Base-by-base conservation (phyloP, 352 stramenopile species). In the Globisporangium yorkense region DNA sequence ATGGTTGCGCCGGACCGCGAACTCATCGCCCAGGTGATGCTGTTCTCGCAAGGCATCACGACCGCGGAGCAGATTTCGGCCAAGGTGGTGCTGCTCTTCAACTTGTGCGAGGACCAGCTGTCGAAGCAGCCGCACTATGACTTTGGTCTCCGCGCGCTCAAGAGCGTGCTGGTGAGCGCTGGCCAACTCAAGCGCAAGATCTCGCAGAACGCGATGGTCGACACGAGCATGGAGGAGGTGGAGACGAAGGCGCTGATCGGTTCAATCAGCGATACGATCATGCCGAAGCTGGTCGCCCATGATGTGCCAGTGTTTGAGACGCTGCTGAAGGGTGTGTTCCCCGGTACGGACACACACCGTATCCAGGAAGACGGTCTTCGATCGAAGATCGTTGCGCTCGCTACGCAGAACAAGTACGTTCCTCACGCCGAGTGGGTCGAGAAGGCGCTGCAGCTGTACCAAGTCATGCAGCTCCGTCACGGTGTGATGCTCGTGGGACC, bases 61-160 rank as follows among this genome's bases (percentile, higher is more conserved):
- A 98, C 92, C 3, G 97, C 98, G 1, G 95, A 99, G 57, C 80
- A 96, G 51, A 94, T 99, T 21, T 91, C 97, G 16, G 91, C 89
- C 6, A 98, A 96, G 70, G 89, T 99, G 54, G 97, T 99, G 13
- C 79, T 99, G 61, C 80, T 99, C 13, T 99, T 99, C 70, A 95
- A 98, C 45, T 72, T 99, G 29, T 99, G 97, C 59, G 83, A 98
- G 69, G 87, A 98, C 48, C 95, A 98, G 68, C 89, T 99, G 46
- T 99, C 97, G 2, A 97, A 97, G 58, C 98, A 99, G 64, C 87
- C 87, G n/a, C 98, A 99, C 72, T 99, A 99, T 72, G 98, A 99
- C 68, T 99, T 99, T 72, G 97, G 98, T 4, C 86, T 99, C 48
- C 93, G 98, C 61, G 97, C 98, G 5, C 74, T 99, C 51, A 99